These are phyloP conservation scores for Boletus subparvulus DNA, from an alignment of 768 basidiomycete species.

Conservation along the genomic window DNA sequence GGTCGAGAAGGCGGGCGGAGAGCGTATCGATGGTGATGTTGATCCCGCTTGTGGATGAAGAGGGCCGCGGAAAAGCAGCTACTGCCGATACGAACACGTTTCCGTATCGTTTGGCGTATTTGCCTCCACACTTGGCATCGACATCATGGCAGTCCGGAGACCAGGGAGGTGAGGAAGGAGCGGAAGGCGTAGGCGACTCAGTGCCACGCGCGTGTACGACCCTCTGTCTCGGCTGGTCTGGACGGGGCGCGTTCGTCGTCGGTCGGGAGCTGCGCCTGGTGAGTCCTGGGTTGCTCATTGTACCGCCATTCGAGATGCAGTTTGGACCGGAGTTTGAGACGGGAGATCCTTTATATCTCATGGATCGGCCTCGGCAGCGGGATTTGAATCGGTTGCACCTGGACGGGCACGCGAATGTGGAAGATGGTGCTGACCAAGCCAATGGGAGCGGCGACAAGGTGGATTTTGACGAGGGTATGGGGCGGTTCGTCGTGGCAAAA, in stretches of 20 bases:
- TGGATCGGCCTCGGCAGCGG: conserved; percentile 5
- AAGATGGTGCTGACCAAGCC: background rate
- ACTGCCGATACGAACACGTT: conserved; percentile 6
- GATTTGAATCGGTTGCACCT: background rate
- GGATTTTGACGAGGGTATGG: conserved; percentile 33
- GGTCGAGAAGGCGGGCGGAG: conserved; percentile 9
- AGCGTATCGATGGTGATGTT: conserved; percentile 27
- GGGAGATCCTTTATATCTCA: conserved; percentile 18
- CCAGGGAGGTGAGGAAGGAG: background rate
- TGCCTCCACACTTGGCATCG: conserved; percentile 7
- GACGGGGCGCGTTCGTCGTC: conserved; percentile 29
- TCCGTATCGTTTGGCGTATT: conserved; percentile 19
- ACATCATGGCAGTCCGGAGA: background rate
- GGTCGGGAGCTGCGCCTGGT: conserved; percentile 25
- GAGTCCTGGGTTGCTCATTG: conserved; percentile 22
- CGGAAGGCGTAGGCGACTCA: background rate
- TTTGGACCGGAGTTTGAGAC: conserved; percentile 28
- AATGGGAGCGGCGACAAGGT: conserved; percentile 16
- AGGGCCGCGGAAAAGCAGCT: background rate
- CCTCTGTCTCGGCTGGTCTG: conserved; percentile 26
- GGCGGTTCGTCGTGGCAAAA: conserved; percentile 30
- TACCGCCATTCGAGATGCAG: conserved; percentile 32
- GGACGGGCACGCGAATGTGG: background rate
- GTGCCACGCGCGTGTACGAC: conserved; percentile 9
- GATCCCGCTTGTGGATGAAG: conserved; percentile 17